These are phyloP conservation scores for Phaeodactylum tricornutum DNA, from an alignment of 108 stramenopile species.

Conservation along the genomic window DNA sequence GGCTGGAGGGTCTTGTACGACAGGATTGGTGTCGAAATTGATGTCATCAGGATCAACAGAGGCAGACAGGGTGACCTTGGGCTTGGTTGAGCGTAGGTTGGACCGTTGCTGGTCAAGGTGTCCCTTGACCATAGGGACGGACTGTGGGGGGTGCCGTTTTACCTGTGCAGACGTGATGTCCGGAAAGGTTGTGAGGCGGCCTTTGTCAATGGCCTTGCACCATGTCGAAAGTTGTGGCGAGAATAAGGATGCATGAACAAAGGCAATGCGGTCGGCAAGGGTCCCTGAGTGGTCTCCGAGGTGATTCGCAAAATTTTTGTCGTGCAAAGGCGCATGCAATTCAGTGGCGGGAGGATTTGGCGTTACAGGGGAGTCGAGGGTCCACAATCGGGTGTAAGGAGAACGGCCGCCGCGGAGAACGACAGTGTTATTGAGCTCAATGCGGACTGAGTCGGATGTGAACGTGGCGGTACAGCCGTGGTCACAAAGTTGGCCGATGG, in stretches of 20 bases:
- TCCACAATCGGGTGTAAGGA: neutral
- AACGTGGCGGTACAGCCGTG: constrained; percentile 5
- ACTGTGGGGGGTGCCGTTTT: constrained; percentile 10
- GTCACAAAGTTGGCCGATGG: neutral
- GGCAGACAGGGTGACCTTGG: too few species aligned
- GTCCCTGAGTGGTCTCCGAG: too few species aligned
- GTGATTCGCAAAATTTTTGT: neutral
- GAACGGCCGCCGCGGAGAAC: neutral
- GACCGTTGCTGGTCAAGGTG: constrained; percentile 17
- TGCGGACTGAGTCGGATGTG: neutral
- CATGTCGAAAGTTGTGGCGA: constrained; percentile 17
- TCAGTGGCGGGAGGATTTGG: neutral
- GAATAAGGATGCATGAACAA: constrained; percentile 21
- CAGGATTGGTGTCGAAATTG: neutral
- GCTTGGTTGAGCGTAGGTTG: constrained; percentile 16
- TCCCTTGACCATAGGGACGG: constrained; percentile 16
- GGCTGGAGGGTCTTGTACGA: neutral
- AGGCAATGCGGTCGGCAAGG: constrained; percentile 10
- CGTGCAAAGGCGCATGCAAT: too few species aligned
- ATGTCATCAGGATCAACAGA: too few species aligned
- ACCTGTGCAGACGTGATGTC: neutral
- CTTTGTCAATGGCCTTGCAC: constrained; percentile 7
- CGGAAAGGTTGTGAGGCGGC: constrained; percentile 13
- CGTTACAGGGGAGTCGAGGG: neutral
- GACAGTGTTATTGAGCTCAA: neutral